Conservation (phyloP, 2,329 filamentous ascomycete genomes). For the Scedosporium aurantiacum region DNA sequence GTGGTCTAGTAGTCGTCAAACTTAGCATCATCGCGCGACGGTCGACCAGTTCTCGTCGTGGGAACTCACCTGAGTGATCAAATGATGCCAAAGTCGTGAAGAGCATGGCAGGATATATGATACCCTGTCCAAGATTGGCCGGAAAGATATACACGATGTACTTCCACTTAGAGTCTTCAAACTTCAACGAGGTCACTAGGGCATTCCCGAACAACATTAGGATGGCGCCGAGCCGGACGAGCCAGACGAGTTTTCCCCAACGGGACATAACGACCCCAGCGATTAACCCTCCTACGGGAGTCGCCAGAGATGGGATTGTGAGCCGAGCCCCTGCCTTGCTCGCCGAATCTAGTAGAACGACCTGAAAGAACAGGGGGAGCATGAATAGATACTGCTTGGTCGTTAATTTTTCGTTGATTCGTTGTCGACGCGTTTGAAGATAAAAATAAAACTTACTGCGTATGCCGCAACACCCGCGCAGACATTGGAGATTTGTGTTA, state of each 20-base stretch:
- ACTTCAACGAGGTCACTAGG: constrained; percentile 36
- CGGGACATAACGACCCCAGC: constrained; percentile 49
- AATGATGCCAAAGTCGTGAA: constrained; percentile 54
- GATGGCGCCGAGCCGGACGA: constrained; percentile 38
- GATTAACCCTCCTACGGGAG: constrained; percentile 43
- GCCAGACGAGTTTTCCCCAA: constrained; percentile 37
- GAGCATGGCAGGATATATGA: constrained; percentile 45
- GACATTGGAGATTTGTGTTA: constrained; percentile 40
- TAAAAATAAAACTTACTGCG: constrained; percentile 3
- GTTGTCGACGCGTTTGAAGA: background rate
- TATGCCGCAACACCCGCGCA: constrained; percentile 43
- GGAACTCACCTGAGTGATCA: constrained; percentile 42
- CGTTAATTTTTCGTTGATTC: background rate
- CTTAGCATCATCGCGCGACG: background rate
- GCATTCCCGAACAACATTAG: constrained; percentile 43
- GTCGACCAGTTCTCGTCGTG: background rate
- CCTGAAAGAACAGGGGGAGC: constrained; percentile 60
- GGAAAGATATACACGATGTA: constrained; percentile 47
- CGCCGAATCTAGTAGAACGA: constrained; percentile 45
- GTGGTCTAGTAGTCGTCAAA: constrained; percentile 34
- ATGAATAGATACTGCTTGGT: constrained; percentile 41
- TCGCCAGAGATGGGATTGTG: constrained; percentile 50
- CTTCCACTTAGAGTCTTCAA: constrained; percentile 39
- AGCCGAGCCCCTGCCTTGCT: constrained; percentile 49
- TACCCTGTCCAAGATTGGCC: constrained; percentile 47